A percentile compares a stretch with the other conserved stretches of the same genome.
These are phyloP conservation scores for Trichocladium uniseriatum DNA, from an alignment of 495 filamentous ascomycete genomes.

Conservation along the genomic window DNA sequence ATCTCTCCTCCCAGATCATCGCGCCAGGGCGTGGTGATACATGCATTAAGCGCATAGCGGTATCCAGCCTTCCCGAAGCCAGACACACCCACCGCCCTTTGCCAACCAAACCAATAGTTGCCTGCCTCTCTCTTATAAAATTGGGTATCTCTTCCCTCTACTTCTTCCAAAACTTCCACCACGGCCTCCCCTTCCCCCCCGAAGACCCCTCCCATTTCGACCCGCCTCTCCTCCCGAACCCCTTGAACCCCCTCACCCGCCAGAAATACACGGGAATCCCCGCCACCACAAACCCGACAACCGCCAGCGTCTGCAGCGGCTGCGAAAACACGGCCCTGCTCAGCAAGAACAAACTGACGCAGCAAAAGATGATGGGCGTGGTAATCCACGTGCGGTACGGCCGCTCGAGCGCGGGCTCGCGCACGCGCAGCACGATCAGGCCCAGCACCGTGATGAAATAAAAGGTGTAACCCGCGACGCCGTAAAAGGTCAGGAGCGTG, in stretches of 20 bases:
- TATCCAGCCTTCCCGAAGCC: conserved; percentile 1
- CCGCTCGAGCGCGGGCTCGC: conserved; percentile 76
- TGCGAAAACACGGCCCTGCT: conserved; percentile 79
- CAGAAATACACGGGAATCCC: conserved; percentile 85
- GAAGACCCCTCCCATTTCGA: conserved; percentile 12
- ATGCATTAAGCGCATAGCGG: neutral
- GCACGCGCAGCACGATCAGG: conserved; percentile 80
- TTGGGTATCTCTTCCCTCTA: conserved; percentile 9
- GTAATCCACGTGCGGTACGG: conserved; percentile 94
- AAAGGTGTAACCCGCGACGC: conserved; percentile 91
- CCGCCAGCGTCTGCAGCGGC: conserved; percentile 80
- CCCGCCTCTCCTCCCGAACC: conserved; percentile 33
- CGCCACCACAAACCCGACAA: conserved; percentile 70
- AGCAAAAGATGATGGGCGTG: conserved; percentile 96
- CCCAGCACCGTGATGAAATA: conserved; percentile 95
- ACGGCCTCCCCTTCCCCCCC: conserved; percentile 10
- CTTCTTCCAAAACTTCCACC: conserved; percentile 42
- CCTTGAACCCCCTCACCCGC: conserved; percentile 54
- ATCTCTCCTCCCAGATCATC: too few relatives aligned
- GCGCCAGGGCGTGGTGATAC: too few relatives aligned
- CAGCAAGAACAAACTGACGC: conserved; percentile 86
- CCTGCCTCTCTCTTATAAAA: neutral
- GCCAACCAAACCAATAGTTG: too few relatives aligned
- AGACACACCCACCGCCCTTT: neutral
- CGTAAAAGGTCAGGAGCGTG: conserved; percentile 91